Evolutionary conservation across 2,329 filamentous ascomycete species (phyloP).

Genomic region (Aspergillus transmontanensis): DNA sequence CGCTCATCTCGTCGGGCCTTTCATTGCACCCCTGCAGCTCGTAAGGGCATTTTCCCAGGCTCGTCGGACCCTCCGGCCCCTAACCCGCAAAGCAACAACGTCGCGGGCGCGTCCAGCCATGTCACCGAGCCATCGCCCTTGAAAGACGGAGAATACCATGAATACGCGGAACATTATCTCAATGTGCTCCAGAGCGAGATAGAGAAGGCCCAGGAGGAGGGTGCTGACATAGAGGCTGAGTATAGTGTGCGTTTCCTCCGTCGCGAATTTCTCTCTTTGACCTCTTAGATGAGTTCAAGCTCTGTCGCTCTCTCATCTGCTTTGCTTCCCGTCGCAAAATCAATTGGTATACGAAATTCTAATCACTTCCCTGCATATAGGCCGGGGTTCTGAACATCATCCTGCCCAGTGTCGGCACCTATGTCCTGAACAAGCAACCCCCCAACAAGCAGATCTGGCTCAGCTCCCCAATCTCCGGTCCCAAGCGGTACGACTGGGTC

Average conservation of each 20-base stretch:
- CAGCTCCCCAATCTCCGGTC: slow-evolving; percentile 84
- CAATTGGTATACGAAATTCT: neutral
- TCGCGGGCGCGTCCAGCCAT: slow-evolving; percentile 44
- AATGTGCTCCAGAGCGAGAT: slow-evolving; percentile 60
- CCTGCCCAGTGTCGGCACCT: slow-evolving; percentile 72
- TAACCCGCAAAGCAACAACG: slow-evolving; percentile 41
- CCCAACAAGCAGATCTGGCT: slow-evolving; percentile 98
- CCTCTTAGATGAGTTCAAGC: neutral
- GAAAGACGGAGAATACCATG: slow-evolving; percentile 72
- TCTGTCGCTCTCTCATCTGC: neutral
- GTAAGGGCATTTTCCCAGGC: slow-evolving; percentile 63
- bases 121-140: slow-evolving; percentile 64
- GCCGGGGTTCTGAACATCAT: slow-evolving; percentile 81
- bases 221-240: slow-evolving; percentile 79
- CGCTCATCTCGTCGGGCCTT: slow-evolving; percentile 27
- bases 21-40: slow-evolving; percentile 37
- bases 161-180: slow-evolving; percentile 75
- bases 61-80: slow-evolving; percentile 55
- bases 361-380: slow-evolving; percentile 51
- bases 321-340: too few relatives aligned
- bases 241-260: slow-evolving; percentile 67
- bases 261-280: neutral
- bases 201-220: slow-evolving; percentile 74
- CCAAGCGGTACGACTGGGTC: slow-evolving; percentile 93
- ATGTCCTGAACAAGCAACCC: slow-evolving; percentile 97